Evolutionary conservation across 148 eudicot genomes (phyloP).

Genomic region (Nyssa sinensis): DNA sequence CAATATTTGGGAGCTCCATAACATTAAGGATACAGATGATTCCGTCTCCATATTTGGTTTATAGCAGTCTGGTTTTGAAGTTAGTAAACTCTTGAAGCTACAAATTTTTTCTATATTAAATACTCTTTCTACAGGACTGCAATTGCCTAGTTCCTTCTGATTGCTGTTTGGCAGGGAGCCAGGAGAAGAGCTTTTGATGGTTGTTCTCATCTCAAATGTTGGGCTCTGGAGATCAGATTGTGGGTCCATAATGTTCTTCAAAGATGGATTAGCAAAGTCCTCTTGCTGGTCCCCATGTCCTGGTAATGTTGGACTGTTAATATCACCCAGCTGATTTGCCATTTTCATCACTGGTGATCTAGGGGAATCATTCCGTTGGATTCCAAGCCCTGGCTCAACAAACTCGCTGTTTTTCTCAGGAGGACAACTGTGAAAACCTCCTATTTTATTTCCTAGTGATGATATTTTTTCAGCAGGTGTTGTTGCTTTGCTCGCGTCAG

Average conservation of each 20-base stretch:
- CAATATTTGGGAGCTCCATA: background rate
- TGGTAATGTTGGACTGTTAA: conserved; percentile 22
- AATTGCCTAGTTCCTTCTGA: conserved; percentile 26
- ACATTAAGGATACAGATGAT: conserved; percentile 39
- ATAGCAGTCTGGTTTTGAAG: conserved; percentile 25
- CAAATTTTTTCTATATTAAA: conserved; percentile 17
- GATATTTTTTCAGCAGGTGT: conserved; percentile 26
- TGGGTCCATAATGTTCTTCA: conserved; percentile 25
- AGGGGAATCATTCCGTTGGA: conserved; percentile 15
- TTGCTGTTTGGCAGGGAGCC: conserved; percentile 31
- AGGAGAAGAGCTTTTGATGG: conserved; percentile 26
- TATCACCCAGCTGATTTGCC: conserved; percentile 27
- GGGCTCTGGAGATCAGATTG: conserved; percentile 36
- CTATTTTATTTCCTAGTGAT: conserved; percentile 20
- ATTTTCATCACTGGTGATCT: conserved; percentile 29
- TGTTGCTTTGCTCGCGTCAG: conserved; percentile 26
- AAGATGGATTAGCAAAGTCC: conserved; percentile 30
- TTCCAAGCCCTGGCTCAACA: conserved; percentile 23
- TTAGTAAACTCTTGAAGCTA: conserved; percentile 32
- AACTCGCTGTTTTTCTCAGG: conserved; percentile 21
- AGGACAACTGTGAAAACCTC: conserved; percentile 14
- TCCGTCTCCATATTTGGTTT: conserved; percentile 34
- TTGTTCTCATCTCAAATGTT: conserved; percentile 34
- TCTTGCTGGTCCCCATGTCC: conserved; percentile 27
- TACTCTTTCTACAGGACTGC: conserved; percentile 26